A percentile compares a stretch with the other conserved stretches of the same genome.
phyloP scores from a whole-genome alignment of 139 green algal species.

The Yamagishiella unicocca region DNA sequence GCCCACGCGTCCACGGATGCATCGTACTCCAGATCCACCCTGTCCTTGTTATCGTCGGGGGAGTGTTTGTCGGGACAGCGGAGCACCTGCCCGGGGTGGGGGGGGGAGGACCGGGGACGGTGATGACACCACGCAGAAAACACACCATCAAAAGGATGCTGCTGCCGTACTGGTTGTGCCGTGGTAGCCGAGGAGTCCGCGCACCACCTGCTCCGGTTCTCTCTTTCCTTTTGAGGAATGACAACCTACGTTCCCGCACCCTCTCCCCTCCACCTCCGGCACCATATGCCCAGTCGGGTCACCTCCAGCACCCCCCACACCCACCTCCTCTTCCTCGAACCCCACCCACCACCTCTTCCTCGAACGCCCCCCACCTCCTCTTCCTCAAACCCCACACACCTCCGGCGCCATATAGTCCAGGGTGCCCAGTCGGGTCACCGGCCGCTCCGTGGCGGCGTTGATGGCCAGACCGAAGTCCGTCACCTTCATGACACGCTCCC shows the following conservation, averaged over 20 bases:
- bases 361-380: background rate
- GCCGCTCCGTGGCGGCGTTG: constrained; percentile 61
- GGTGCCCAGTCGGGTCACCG: constrained; percentile 68
- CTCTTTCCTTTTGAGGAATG: too few species aligned
- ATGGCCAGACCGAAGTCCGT: constrained; percentile 81
- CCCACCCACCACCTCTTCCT: background rate
- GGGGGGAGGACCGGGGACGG: background rate
- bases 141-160: too few species aligned
- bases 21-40: constrained; percentile 73
- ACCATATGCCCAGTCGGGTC: background rate
- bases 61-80: constrained; percentile 80
- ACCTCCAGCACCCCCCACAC: background rate
- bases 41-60: constrained; percentile 84
- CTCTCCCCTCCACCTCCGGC: too few species aligned
- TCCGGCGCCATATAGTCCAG: constrained; percentile 73
- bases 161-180: too few species aligned
- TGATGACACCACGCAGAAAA: too few species aligned
- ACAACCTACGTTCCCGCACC: too few species aligned
- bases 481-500: constrained; percentile 60
- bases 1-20: constrained; percentile 83
- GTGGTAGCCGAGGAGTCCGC: too few species aligned
- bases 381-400: background rate
- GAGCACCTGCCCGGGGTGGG: constrained; percentile 48
- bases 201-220: too few species aligned
- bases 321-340: background rate